Evolutionary conservation across 441 rosid species (phyloP).

Genomic region (Breynia disticha): DNA sequence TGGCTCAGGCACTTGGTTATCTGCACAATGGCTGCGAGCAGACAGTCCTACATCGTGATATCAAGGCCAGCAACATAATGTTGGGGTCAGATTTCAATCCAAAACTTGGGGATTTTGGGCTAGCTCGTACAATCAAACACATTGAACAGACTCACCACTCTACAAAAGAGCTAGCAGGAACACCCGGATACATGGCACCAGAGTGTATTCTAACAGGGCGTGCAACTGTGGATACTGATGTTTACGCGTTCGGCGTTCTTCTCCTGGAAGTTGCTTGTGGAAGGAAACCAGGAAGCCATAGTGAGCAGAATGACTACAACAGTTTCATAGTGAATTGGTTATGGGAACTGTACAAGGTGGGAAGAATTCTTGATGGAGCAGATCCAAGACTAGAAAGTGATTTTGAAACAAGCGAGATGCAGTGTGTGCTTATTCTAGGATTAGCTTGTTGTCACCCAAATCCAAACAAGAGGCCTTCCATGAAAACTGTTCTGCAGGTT

Average conservation of each 20-base stretch:
- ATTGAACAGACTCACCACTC: conserved; percentile 60
- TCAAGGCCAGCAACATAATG: conserved; percentile 75
- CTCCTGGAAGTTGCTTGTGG: conserved; percentile 58
- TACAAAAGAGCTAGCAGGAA: conserved; percentile 57
- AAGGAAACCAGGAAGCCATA: conserved; percentile 30
- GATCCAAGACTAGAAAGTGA: conserved; percentile 32
- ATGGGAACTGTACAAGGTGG: conserved; percentile 48
- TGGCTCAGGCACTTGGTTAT: conserved; percentile 57
- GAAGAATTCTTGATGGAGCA: conserved; percentile 35
- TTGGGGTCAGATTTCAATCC: conserved; percentile 50
- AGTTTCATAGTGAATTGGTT: conserved; percentile 50
- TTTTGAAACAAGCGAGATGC: conserved; percentile 32
- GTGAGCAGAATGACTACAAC: conserved; percentile 27
- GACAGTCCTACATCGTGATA: conserved; percentile 63
- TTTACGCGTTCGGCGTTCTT: conserved; percentile 64
- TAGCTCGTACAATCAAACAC: conserved; percentile 50
- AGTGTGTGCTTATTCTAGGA: conserved; percentile 38
- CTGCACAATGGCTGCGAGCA: conserved; percentile 61
- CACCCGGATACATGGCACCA: conserved; percentile 77
- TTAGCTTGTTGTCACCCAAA: conserved; percentile 81
- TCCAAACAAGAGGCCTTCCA: conserved; percentile 55
- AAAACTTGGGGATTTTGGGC: conserved; percentile 53
- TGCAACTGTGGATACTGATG: conserved; percentile 59
- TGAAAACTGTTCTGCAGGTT: conserved; percentile 51
- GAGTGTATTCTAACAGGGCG: conserved; percentile 50